Evolutionary conservation across 106 monocot genomes (phyloP).

Genomic region (Dioscorea alata): DNA sequence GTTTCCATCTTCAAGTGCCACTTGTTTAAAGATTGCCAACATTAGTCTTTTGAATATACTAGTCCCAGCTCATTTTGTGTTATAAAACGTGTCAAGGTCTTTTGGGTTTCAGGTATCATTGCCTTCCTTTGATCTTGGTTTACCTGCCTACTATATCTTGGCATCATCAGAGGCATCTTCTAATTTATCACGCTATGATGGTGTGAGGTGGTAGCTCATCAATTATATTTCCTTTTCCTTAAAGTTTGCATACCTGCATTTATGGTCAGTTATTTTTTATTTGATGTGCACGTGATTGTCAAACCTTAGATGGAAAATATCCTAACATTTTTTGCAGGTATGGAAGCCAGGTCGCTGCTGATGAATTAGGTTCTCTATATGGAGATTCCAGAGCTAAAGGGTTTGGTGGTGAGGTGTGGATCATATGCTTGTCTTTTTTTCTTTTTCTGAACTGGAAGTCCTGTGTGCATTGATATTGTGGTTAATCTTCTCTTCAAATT

Average conservation of each 20-base stretch:
- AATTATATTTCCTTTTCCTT: not conserved
- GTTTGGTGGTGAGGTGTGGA: conserved; percentile 75
- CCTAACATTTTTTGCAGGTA: conserved; percentile 38
- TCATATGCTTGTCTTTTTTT: not conserved
- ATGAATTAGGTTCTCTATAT: conserved; percentile 71
- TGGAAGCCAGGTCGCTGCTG: conserved; percentile 67
- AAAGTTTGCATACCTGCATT: not conserved
- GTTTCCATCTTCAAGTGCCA: conserved; percentile 19
- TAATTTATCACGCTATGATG: conserved; percentile 96
- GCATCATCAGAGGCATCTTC: conserved; percentile 97
- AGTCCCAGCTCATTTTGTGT: too few species aligned
- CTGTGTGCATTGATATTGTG: not conserved
- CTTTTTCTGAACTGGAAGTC: not conserved
- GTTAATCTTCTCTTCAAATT: not conserved
- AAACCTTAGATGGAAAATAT: not conserved
- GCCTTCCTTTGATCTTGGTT: conserved; percentile 88
- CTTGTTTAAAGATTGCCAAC: conserved; percentile 4
- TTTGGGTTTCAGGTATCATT: conserved; percentile 61
- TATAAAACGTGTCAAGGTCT: not conserved
- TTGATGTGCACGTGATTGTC: not conserved
- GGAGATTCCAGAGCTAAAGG: conserved; percentile 73
- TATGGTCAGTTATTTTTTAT: not conserved
- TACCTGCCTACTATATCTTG: conserved; percentile 94
- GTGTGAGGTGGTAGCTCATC: conserved; percentile 63
- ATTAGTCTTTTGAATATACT: not conserved